phyloP scores from a whole-genome alignment of 768 basidiomycete genomes.

The Pisolithus orientalis region DNA sequence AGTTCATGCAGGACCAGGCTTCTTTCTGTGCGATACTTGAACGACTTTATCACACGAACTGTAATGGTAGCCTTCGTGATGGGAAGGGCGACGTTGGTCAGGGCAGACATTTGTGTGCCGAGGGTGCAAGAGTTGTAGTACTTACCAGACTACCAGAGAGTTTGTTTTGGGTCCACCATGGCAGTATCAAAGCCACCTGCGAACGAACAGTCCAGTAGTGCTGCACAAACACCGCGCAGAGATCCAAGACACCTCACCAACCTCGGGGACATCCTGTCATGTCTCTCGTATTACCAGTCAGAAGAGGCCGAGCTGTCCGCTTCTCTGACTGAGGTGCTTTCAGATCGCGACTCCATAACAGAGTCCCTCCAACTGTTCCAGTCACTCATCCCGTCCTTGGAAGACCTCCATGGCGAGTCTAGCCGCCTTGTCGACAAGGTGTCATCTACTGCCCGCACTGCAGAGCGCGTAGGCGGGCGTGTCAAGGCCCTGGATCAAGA shows the following conservation, averaged over 20 bases:
- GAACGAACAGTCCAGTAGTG: not conserved
- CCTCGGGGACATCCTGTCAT: constrained; percentile 66
- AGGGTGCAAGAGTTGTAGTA: constrained; percentile 20
- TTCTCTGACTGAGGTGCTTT: constrained; percentile 64
- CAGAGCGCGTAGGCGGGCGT: constrained; percentile 85
- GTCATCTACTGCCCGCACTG: constrained; percentile 67
- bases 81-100: constrained; percentile 63
- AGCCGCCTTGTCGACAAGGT: constrained; percentile 50
- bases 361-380: constrained; percentile 57
- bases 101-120: constrained; percentile 22
- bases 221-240: constrained; percentile 5
- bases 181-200: constrained; percentile 5
- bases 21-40: constrained; percentile 86
- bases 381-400: constrained; percentile 53
- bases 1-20: constrained; percentile 78
- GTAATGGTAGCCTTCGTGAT: constrained; percentile 80
- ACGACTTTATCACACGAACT: constrained; percentile 90
- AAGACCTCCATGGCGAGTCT: constrained; percentile 57
- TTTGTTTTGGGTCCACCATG: constrained; percentile 4
- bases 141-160: not conserved
- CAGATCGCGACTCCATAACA: constrained; percentile 60
- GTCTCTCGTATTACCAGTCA: constrained; percentile 66
- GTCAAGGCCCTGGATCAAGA: constrained; percentile 89
- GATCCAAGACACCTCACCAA: constrained; percentile 44
- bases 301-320: constrained; percentile 73